Conservation (phyloP, 257 asterid genomes). For the Ligustrum vulgare region DNA sequence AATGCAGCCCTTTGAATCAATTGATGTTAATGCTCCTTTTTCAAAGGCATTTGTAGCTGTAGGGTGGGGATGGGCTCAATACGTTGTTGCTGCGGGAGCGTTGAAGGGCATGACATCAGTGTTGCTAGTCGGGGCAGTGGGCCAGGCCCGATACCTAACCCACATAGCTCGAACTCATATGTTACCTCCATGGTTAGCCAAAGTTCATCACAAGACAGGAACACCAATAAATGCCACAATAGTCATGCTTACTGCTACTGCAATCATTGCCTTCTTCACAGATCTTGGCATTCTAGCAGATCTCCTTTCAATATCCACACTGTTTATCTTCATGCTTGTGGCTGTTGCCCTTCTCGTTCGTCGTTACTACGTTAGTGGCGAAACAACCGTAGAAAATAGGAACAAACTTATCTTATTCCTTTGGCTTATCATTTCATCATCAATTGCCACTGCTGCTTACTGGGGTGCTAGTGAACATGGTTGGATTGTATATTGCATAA, state of each 20-base stretch:
- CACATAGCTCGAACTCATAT: constrained; percentile 64
- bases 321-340: constrained; percentile 57
- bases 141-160: constrained; percentile 61
- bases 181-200: constrained; percentile 64
- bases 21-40: constrained; percentile 46
- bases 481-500: constrained; percentile 49
- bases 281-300: constrained; percentile 33
- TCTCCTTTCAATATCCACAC: constrained; percentile 49
- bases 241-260: constrained; percentile 45
- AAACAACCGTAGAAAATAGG: constrained; percentile 32
- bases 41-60: constrained; percentile 45
- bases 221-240: constrained; percentile 54
- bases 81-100: constrained; percentile 54
- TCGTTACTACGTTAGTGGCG: constrained; percentile 47
- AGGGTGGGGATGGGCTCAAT: constrained; percentile 64
- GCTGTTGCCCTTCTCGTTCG: constrained; percentile 54
- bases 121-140: constrained; percentile 49
- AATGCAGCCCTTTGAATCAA: constrained; percentile 38
- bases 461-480: constrained; percentile 41
- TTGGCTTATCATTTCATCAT: constrained; percentile 34
- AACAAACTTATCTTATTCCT: constrained; percentile 34
- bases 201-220: constrained; percentile 43
- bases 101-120: constrained; percentile 60
- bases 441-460: constrained; percentile 39
- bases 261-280: constrained; percentile 50